A percentile compares a stretch with the other conserved stretches of the same genome.
Evolutionary conservation across 768 basidiomycete genomes (phyloP).

Genomic region (Rhodotorula graminis): DNA sequence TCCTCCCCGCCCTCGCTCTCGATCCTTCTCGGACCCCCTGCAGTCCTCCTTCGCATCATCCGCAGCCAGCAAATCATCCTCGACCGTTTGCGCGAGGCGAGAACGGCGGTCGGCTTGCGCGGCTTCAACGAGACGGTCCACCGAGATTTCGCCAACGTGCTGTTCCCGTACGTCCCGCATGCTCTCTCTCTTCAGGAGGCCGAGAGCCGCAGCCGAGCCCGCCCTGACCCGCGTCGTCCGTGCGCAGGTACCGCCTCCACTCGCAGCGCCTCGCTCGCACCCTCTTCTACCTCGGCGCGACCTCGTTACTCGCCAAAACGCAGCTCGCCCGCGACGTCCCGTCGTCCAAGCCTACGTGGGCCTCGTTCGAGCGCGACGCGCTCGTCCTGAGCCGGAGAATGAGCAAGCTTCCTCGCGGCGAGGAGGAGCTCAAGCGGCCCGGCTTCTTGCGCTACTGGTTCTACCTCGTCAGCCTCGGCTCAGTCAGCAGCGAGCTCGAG

Average conservation of each 20-base stretch:
- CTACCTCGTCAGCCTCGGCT: constrained; percentile 29
- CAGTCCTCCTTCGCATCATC: constrained; percentile 29
- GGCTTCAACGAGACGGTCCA: constrained; percentile 33
- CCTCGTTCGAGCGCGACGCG: constrained; percentile 35
- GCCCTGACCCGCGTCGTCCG: constrained; percentile 7
- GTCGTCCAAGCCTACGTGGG: constrained; percentile 30
- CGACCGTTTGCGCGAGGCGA: constrained; percentile 26
- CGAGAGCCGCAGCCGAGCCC: not conserved
- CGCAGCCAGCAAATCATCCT: constrained; percentile 31
- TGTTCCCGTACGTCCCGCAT: constrained; percentile 4
- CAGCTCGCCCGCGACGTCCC: constrained; percentile 38
- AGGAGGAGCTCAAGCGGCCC: constrained; percentile 27
- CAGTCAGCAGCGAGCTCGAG: constrained; percentile 32
- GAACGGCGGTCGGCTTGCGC: constrained; percentile 29
- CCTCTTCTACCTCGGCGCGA: constrained; percentile 36
- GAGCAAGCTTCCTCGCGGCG: constrained; percentile 30
- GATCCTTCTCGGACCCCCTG: no score
- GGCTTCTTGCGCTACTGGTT: constrained; percentile 39
- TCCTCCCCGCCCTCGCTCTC: no score
- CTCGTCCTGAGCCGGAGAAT: constrained; percentile 30
- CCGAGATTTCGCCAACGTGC: constrained; percentile 26
- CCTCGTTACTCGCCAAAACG: constrained; percentile 29
- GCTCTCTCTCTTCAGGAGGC: not conserved
- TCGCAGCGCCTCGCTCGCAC: constrained; percentile 35
- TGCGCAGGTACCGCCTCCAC: constrained; percentile 28